These are phyloP conservation scores for Paulownia fortunei DNA, from an alignment of 257 asterid species.

Conservation along the genomic window DNA sequence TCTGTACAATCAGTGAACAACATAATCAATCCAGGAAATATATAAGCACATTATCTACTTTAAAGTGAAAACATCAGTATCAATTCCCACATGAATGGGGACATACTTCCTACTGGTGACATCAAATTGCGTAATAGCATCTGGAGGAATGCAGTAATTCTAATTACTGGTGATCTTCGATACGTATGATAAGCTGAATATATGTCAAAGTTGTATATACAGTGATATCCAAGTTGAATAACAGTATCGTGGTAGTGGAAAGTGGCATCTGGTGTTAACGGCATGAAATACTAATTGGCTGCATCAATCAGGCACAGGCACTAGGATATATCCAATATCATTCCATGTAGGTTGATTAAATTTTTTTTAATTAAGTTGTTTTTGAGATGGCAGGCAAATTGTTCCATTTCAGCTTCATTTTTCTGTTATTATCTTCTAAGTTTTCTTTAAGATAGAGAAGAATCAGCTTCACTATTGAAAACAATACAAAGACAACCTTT, in stretches of 20 bases:
- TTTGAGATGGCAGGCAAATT: neutral
- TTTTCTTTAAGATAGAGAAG: too few relatives aligned
- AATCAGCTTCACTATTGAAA: too few relatives aligned
- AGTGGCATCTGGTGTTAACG: neutral
- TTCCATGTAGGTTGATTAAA: neutral
- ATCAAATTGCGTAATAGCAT: neutral
- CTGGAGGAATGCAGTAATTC: neutral
- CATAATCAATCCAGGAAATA: conserved; percentile 16
- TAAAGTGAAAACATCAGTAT: neutral
- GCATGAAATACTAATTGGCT: neutral
- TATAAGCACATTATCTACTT: neutral
- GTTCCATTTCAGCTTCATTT: too few relatives aligned
- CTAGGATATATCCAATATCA: neutral
- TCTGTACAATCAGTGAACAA: conserved; percentile 26
- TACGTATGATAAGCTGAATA: neutral
- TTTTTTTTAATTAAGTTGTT: too few relatives aligned
- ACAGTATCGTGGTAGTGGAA: neutral
- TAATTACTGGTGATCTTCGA: neutral
- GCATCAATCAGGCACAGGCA: neutral
- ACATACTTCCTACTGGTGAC: neutral
- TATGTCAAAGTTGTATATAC: neutral
- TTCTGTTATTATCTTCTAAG: too few relatives aligned
- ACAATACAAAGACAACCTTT: too few relatives aligned
- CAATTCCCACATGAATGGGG: neutral
- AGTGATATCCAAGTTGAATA: neutral